These are phyloP conservation scores for Colletotrichum phormii DNA, from an alignment of 2,329 filamentous ascomycete species.

Conservation along the genomic window DNA sequence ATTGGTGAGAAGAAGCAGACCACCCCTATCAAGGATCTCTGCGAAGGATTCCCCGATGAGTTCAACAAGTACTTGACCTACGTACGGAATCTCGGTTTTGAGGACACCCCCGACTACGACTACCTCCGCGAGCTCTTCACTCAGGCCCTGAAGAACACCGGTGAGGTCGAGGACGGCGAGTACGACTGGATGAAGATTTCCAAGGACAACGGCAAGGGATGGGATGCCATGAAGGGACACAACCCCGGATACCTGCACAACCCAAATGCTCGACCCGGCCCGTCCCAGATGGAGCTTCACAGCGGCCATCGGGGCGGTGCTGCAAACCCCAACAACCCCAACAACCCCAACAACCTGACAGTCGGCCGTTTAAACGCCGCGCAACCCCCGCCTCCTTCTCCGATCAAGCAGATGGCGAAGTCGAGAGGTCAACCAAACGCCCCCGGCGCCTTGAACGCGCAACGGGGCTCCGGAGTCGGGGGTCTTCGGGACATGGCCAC, in stretches of 20 bases:
- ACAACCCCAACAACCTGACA: constrained; percentile 74
- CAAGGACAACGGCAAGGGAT: constrained; percentile 84
- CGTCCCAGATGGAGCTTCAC: constrained; percentile 87
- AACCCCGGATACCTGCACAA: constrained; percentile 77
- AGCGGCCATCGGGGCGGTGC: constrained; percentile 76
- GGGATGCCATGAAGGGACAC: constrained; percentile 79
- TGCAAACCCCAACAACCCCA: constrained; percentile 72
- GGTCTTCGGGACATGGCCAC: constrained; percentile 82
- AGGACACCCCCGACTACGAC: constrained; percentile 98
- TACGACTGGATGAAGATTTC: constrained; percentile 99
- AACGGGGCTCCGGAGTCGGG: constrained; percentile 81
- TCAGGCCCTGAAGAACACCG: constrained; percentile 92
- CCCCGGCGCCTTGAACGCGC: constrained; percentile 77
- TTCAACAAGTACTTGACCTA: constrained; percentile 98
- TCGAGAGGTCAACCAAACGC: constrained; percentile 81
- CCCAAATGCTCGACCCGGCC: constrained; percentile 81
- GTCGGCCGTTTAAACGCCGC: constrained; percentile 93
- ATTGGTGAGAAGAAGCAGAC: constrained; percentile 99
- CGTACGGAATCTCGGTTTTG: constrained; percentile 96
- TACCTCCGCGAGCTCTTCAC: constrained; percentile 97
- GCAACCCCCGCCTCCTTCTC: constrained; percentile 88
- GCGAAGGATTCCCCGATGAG: constrained; percentile 95
- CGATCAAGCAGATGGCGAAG: constrained; percentile 84
- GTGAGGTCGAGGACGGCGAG: constrained; percentile 96
- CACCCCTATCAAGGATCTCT: constrained; percentile 95